Conservation (phyloP, 2,329 filamentous ascomycete species). For the Capronia americana region DNA sequence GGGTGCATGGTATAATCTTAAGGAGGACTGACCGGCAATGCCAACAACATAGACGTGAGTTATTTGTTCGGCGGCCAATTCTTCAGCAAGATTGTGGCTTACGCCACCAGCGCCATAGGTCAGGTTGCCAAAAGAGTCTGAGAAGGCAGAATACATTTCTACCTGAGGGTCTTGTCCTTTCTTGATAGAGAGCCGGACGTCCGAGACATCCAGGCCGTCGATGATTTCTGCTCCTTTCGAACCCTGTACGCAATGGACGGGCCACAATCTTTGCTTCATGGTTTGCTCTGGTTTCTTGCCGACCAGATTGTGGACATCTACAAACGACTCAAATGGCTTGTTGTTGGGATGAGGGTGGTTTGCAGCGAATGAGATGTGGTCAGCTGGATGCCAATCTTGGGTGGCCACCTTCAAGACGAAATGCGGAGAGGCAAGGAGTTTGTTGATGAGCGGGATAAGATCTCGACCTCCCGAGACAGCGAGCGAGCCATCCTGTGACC, state of each 20-base stretch:
- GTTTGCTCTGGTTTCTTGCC: constrained; percentile 47
- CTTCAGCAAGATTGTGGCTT: constrained; percentile 65
- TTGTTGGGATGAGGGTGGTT: constrained; percentile 72
- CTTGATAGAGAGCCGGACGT: constrained; percentile 71
- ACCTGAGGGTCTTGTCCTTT: constrained; percentile 78
- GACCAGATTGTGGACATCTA: constrained; percentile 62
- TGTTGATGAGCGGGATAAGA: constrained; percentile 74
- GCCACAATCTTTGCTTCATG: constrained; percentile 79
- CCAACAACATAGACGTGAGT: constrained; percentile 87
- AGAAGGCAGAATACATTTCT: constrained; percentile 95
- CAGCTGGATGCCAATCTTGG: constrained; percentile 85
- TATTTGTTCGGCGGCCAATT: constrained; percentile 64
- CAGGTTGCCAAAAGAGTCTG: constrained; percentile 71
- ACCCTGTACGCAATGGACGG: constrained; percentile 81
- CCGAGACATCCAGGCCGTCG: constrained; percentile 68
- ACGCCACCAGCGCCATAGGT: constrained; percentile 47
- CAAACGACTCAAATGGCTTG: constrained; percentile 69
- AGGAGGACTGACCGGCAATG: constrained; percentile 63
- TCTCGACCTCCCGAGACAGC: constrained; percentile 76
- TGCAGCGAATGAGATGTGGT: constrained; percentile 86
- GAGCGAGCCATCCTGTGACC: constrained; percentile 75
- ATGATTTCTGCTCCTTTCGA: constrained; percentile 76
- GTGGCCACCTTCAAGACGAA: constrained; percentile 81
- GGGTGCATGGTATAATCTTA: background rate
- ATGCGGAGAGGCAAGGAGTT: constrained; percentile 69